These are phyloP conservation scores for Kuraishia hungarica DNA, from an alignment of 805 yeast genomes.

Conservation along the genomic window DNA sequence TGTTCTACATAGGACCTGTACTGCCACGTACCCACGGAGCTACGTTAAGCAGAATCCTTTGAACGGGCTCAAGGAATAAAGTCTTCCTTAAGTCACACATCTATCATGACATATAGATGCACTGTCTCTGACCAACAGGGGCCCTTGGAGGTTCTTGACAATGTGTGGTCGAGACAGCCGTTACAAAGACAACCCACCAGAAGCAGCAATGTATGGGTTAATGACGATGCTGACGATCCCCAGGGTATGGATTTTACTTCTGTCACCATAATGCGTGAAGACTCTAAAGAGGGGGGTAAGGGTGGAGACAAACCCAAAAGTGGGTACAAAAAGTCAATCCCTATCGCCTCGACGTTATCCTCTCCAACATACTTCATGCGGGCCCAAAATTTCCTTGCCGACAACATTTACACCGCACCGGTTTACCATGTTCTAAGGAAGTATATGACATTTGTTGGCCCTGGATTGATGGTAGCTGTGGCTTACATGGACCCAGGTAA, in stretches of 20 bases:
- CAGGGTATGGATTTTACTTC: not conserved
- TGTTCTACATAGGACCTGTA: too few species aligned
- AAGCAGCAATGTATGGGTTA: not conserved
- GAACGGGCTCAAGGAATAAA: too few species aligned
- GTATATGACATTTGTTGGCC: slow-evolving; percentile 32
- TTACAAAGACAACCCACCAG: not conserved
- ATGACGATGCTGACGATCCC: not conserved
- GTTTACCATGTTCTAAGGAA: slow-evolving; percentile 9
- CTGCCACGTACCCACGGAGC: too few species aligned
- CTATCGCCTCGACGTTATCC: not conserved
- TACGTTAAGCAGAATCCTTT: too few species aligned
- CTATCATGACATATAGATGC: not conserved
- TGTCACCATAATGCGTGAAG: not conserved
- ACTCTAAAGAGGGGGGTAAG: not conserved
- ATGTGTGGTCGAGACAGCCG: not conserved
- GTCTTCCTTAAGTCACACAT: too few species aligned
- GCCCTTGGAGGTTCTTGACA: not conserved
- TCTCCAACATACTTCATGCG: not conserved
- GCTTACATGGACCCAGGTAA: slow-evolving; percentile 50
- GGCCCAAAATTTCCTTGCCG: not conserved
- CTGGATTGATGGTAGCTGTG: slow-evolving; percentile 38
- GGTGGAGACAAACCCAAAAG: not conserved
- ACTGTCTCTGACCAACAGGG: not conserved
- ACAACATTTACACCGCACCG: not conserved
- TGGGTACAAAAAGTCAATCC: not conserved